Evolutionary conservation across 2,329 filamentous ascomycete species (phyloP).

Genomic region (Trichophyton benhamiae): DNA sequence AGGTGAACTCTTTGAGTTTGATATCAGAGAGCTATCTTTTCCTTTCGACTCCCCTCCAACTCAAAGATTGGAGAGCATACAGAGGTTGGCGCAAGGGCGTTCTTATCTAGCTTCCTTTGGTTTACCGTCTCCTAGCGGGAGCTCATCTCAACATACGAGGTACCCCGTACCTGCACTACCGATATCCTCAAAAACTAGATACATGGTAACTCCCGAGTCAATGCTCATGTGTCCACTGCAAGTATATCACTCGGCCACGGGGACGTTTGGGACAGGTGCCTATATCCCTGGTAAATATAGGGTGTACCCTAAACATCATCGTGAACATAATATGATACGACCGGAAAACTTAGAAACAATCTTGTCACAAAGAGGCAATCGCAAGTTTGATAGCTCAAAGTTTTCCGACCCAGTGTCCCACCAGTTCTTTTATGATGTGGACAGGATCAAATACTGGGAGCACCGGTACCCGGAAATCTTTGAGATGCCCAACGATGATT

Average conservation of each 20-base stretch:
- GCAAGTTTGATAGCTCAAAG: slow-evolving; percentile 12
- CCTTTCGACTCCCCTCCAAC: background rate
- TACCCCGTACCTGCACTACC: slow-evolving; percentile 11
- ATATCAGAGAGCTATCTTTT: background rate
- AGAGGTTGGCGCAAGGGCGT: background rate
- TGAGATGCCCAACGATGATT: slow-evolving; percentile 14
- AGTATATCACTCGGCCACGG: slow-evolving; percentile 28
- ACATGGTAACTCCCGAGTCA: slow-evolving; percentile 12
- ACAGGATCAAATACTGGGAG: slow-evolving; percentile 29
- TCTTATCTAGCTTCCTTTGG: slow-evolving; percentile 10
- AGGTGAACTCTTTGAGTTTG: background rate
- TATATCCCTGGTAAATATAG: background rate
- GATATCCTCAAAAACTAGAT: slow-evolving; percentile 9
- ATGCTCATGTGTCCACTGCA: slow-evolving; percentile 31
- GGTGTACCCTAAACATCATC: background rate
- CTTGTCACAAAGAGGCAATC: slow-evolving; percentile 15
- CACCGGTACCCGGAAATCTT: slow-evolving; percentile 22
- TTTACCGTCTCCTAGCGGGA: background rate
- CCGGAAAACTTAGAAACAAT: slow-evolving; percentile 21
- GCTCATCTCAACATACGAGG: background rate
- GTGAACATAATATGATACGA: background rate
- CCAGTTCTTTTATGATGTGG: slow-evolving; percentile 22
- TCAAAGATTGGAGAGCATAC: slow-evolving; percentile 7
- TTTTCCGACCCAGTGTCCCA: slow-evolving; percentile 17
- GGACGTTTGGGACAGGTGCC: slow-evolving; percentile 35